These are phyloP conservation scores for Trichosporon coremiiforme DNA, from an alignment of 1,284 basidiomycete species.

Conservation along the genomic window DNA sequence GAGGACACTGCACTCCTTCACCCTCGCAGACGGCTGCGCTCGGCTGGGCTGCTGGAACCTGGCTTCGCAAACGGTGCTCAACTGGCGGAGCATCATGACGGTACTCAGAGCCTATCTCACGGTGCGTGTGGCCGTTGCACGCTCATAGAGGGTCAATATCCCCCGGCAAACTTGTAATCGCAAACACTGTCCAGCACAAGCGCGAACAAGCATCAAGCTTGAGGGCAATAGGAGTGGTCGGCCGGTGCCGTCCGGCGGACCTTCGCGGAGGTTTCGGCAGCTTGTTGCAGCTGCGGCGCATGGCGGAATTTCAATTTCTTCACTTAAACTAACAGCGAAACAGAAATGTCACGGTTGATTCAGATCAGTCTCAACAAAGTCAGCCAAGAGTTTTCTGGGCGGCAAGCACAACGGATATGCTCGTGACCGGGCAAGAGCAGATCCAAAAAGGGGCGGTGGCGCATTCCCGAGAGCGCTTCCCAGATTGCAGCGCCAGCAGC, in stretches of 20 bases:
- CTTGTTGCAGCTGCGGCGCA: not conserved
- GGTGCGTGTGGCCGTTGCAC: not conserved
- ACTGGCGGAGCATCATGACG: not conserved
- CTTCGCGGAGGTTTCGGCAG: not conserved
- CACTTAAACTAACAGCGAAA: not conserved
- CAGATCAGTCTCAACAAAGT: not conserved
- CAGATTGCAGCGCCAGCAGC: not conserved
- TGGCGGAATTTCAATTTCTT: not conserved
- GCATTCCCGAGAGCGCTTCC: not conserved
- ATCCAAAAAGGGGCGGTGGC: not conserved
- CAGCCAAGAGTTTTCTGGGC: not conserved
- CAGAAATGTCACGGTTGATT: not conserved
- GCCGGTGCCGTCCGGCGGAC: not conserved
- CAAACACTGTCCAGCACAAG: not conserved
- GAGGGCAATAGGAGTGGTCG: not conserved
- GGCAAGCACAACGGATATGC: not conserved
- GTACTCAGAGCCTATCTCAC: not conserved
- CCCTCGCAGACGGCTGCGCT: too few species aligned
- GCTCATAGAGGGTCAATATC: not conserved
- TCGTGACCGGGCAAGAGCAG: not conserved
- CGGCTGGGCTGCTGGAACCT: too few species aligned
- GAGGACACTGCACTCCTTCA: not conserved
- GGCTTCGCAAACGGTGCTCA: too few species aligned
- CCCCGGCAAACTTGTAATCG: not conserved
- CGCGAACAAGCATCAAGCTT: not conserved